A percentile compares a stretch with the other conserved stretches of the same genome.
Evolutionary conservation across 768 basidiomycete species (phyloP).

Genomic region (Agrocybe pediades): DNA sequence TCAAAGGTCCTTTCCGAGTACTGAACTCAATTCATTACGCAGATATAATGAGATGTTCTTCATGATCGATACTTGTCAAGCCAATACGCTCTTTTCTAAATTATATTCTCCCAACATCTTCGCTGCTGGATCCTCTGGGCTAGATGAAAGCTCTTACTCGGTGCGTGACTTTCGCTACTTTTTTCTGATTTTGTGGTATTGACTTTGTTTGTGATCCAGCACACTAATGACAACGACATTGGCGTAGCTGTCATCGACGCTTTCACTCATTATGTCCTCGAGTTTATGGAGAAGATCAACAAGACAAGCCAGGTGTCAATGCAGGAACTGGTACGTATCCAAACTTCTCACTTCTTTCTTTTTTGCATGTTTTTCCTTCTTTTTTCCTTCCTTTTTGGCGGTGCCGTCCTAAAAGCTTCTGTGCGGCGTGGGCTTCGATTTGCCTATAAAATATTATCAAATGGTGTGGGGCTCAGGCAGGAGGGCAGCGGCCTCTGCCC

Average conservation of each 20-base stretch:
- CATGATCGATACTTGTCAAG: slow-evolving; percentile 99
- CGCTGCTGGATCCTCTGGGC: slow-evolving; percentile 82
- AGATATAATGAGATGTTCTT: slow-evolving; percentile 96
- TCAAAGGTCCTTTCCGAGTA: neutral
- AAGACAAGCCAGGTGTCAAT: slow-evolving; percentile 84
- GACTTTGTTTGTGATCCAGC: slow-evolving; percentile 42
- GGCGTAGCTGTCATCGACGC: slow-evolving; percentile 96
- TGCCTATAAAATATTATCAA: no score
- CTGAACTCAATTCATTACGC: neutral
- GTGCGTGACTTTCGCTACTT: slow-evolving; percentile 49
- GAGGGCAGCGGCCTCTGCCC: no score
- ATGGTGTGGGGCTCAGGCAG: no score
- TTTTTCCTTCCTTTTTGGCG: neutral
- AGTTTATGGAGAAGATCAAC: slow-evolving; percentile 90
- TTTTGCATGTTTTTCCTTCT: no score
- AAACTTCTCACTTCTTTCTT: no score
- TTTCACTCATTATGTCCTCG: slow-evolving; percentile 89
- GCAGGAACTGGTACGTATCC: slow-evolving; percentile 80
- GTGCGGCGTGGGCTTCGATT: no score
- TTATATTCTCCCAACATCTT: slow-evolving; percentile 93
- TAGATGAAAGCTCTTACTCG: slow-evolving; percentile 93
- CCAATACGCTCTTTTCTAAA: slow-evolving; percentile 92
- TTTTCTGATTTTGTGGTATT: neutral
- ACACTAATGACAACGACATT: slow-evolving; percentile 91
- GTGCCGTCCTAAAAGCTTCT: neutral